Evolutionary conservation across 306 rosid genomes (phyloP).

Genomic region (Cicer chorassanicum): DNA sequence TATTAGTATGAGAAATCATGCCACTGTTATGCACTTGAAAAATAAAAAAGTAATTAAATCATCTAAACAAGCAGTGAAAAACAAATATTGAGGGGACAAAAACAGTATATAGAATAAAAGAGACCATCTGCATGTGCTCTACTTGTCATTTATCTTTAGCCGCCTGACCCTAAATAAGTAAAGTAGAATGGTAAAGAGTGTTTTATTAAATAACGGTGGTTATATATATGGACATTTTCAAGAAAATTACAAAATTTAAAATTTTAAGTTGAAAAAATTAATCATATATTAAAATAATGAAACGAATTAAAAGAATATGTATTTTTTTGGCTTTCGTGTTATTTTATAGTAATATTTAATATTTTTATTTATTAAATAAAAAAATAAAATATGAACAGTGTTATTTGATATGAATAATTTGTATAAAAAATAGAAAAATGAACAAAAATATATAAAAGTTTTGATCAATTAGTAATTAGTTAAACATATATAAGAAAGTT

Average conservation of each 20-base stretch:
- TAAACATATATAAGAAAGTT: no score
- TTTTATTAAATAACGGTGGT: neutral
- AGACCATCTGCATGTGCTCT: conserved; percentile 11
- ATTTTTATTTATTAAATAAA: no score
- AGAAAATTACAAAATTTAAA: neutral
- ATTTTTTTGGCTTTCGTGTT: no score
- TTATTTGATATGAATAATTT: no score
- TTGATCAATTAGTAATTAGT: no score
- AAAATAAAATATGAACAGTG: no score
- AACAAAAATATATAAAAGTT: no score
- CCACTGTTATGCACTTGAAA: neutral
- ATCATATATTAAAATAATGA: no score
- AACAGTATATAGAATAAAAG: conserved; percentile 1
- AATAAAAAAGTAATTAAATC: neutral
- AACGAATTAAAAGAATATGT: no score
- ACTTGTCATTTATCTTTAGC: neutral
- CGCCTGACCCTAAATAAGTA: neutral
- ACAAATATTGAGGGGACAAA: neutral
- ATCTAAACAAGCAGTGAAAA: conserved; percentile 1
- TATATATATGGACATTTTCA: no score
- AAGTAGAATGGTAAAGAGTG: neutral
- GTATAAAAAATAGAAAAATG: no score
- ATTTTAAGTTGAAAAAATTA: neutral
- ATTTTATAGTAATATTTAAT: no score
- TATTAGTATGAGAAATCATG: conserved; percentile 13